Conservation (phyloP, 2,329 filamentous ascomycete genomes). For the Fusarium tuaranense region DNA sequence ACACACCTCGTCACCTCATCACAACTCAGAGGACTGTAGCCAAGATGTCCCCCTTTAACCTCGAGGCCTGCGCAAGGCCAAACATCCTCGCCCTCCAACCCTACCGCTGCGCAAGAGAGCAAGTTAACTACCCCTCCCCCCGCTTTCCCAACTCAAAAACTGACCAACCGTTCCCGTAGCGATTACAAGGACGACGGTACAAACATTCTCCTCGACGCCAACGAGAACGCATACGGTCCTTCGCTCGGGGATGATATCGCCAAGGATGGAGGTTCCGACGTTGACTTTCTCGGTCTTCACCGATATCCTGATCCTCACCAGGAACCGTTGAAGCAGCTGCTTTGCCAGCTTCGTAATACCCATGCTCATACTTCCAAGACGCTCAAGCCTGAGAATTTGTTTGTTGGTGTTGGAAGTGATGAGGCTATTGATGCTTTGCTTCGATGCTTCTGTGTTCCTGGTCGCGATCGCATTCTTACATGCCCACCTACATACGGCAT, state of each 20-base stretch:
- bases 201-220: constrained; percentile 96
- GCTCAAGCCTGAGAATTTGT: constrained; percentile 85
- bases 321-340: constrained; percentile 82
- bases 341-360: constrained; percentile 90
- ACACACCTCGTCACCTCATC: not conserved
- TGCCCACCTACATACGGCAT: constrained; percentile 99
- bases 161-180: constrained; percentile 59
- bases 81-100: constrained; percentile 83
- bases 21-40: not conserved
- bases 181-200: constrained; percentile 99
- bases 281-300: constrained; percentile 85
- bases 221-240: constrained; percentile 96
- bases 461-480: constrained; percentile 88
- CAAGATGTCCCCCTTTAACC: constrained; percentile 73
- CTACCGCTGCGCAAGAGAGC: constrained; percentile 87
- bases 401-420: constrained; percentile 95
- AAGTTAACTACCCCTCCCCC: constrained; percentile 51
- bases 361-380: constrained; percentile 80
- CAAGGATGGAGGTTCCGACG: constrained; percentile 53
- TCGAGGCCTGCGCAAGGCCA: constrained; percentile 78
- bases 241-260: constrained; percentile 66
- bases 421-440: constrained; percentile 96
- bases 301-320: constrained; percentile 98
- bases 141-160: constrained; percentile 26
- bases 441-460: constrained; percentile 91